phyloP scores from a whole-genome alignment of 352 stramenopile genomes.

The Globisporangium spiculum region DNA sequence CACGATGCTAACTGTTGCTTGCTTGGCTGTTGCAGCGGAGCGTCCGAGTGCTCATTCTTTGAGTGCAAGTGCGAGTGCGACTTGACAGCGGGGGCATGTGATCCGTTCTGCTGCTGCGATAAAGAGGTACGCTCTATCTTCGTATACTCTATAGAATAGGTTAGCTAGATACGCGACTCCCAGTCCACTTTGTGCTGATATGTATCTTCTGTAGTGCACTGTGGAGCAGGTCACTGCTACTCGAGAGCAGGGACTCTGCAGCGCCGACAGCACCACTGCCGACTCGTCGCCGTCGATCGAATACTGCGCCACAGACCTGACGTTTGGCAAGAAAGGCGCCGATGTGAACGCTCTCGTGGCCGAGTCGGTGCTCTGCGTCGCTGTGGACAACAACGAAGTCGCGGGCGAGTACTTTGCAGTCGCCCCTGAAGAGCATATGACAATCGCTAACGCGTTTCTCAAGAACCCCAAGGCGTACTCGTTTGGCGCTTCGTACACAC shows the following conservation, averaged over 20 bases:
- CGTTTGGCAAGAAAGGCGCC: conserved; percentile 21
- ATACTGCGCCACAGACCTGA: conserved; percentile 43
- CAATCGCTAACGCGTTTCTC: conserved; percentile 30
- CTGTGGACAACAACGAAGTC: conserved; percentile 50
- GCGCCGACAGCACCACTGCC: not conserved
- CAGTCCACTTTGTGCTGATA: not conserved
- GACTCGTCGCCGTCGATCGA: conserved; percentile 20
- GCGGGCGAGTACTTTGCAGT: conserved; percentile 32
- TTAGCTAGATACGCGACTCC: too few species aligned
- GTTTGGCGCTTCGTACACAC: conserved; percentile 18
- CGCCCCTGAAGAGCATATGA: conserved; percentile 30
- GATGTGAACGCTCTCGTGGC: conserved; percentile 32
- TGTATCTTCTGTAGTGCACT: conserved; percentile 24
- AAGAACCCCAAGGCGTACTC: conserved; percentile 36
- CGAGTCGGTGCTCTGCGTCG: conserved; percentile 45
- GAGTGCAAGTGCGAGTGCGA: conserved; percentile 44
- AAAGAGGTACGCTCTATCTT: conserved; percentile 22
- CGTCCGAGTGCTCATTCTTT: conserved; percentile 31
- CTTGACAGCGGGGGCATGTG: conserved; percentile 40
- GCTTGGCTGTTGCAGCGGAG: conserved; percentile 6
- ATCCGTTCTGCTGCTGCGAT: conserved; percentile 53
- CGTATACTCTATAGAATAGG: too few species aligned
- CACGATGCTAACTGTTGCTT: not conserved
- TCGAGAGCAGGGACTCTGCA: conserved; percentile 24
- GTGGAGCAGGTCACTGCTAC: conserved; percentile 21